These are phyloP conservation scores for Linum lewisii DNA, from an alignment of 345 rosid species.

Conservation along the genomic window DNA sequence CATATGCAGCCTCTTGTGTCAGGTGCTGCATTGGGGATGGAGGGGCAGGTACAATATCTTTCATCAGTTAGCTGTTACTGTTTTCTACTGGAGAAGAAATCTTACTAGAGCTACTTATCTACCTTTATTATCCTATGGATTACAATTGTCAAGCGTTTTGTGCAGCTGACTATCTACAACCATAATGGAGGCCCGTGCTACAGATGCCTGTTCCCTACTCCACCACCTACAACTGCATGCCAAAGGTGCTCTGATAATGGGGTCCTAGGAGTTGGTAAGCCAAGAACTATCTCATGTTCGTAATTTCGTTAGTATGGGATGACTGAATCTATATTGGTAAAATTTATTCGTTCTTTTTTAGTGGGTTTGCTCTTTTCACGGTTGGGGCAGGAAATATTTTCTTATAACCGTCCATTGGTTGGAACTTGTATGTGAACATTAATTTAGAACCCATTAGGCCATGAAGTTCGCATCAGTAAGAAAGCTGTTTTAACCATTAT, in stretches of 20 bases:
- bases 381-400: no score
- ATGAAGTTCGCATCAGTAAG: background rate
- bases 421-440: no score
- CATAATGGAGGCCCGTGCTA: constrained; percentile 77
- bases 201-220: constrained; percentile 74
- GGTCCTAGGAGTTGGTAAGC: constrained; percentile 78
- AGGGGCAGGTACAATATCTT: constrained; percentile 65
- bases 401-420: no score
- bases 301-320: no score
- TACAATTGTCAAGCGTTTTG: background rate
- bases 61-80: background rate
- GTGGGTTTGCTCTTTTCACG: no score
- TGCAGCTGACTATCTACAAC: constrained; percentile 63
- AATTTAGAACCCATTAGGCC: no score
- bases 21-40: constrained; percentile 93
- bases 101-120: no score
- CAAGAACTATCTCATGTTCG: no score
- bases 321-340: no score
- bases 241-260: constrained; percentile 88
- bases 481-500: background rate
- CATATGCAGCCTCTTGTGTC: constrained; percentile 83
- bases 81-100: background rate
- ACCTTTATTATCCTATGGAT: no score
- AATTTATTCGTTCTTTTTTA: no score
- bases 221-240: constrained; percentile 78